Conservation (phyloP, 768 basidiomycete species). For the Mycena galopus region DNA sequence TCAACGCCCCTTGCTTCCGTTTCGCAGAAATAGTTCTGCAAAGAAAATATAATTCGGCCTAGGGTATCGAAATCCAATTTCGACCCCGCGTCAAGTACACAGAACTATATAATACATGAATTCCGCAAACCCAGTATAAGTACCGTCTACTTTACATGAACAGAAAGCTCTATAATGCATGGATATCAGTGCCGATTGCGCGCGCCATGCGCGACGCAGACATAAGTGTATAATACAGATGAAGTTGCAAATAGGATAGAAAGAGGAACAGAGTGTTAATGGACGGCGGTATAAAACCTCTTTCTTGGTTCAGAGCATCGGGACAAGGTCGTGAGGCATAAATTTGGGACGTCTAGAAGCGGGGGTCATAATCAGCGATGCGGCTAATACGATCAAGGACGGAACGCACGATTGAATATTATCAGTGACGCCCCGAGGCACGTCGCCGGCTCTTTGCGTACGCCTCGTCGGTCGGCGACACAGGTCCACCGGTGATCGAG, state of each 20-base stretch:
- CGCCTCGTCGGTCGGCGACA: conserved; percentile 28
- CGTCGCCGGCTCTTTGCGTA: conserved; percentile 22
- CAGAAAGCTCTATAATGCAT: conserved; percentile 4
- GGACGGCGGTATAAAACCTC: not conserved
- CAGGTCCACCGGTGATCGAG: not conserved
- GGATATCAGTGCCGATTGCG: not conserved
- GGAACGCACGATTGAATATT: not conserved
- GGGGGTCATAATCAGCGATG: not conserved
- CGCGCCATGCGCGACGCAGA: not conserved
- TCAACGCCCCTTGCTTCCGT: too few relatives aligned
- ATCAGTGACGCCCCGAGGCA: not conserved
- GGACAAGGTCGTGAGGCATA: too few relatives aligned
- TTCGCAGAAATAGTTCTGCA: too few relatives aligned
- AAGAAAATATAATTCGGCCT: too few relatives aligned
- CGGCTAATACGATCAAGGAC: not conserved
- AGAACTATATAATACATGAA: not conserved
- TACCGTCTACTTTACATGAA: conserved; percentile 4
- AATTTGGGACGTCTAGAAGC: not conserved
- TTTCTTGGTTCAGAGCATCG: too few relatives aligned
- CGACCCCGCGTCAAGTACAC: too few relatives aligned
- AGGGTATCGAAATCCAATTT: too few relatives aligned
- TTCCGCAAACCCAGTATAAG: not conserved
- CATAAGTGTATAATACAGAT: not conserved
- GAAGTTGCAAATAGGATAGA: not conserved
- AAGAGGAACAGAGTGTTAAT: not conserved